Evolutionary conservation across 306 rosid genomes (phyloP).

Genomic region (Ochetophila trinervis): DNA sequence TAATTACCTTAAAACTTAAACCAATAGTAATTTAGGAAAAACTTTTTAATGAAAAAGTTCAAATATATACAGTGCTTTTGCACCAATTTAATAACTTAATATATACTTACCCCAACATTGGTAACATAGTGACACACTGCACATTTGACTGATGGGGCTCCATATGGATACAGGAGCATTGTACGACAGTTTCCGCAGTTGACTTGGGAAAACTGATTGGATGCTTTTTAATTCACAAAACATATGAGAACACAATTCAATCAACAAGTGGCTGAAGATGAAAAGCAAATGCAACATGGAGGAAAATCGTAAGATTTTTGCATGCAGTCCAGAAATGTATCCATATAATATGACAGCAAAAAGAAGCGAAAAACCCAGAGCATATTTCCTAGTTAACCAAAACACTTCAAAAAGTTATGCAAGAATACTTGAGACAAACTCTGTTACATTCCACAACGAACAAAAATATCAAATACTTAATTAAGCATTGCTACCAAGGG

Average conservation of each 20-base stretch:
- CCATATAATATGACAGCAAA: not conserved
- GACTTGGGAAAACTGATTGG: constrained; percentile 76
- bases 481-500: not conserved
- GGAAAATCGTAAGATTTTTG: not conserved
- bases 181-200: constrained; percentile 93
- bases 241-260: constrained; percentile 28
- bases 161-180: constrained; percentile 82
- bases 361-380: constrained; percentile 5
- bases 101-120: constrained; percentile 66
- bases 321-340: not conserved
- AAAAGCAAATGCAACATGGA: not conserved
- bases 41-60: not conserved
- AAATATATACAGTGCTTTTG: constrained; percentile 3
- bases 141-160: constrained; percentile 98
- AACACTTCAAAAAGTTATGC: too few species aligned
- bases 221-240: constrained; percentile 39
- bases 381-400: not conserved
- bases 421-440: too few species aligned
- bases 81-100: constrained; percentile 6
- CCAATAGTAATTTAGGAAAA: too few species aligned
- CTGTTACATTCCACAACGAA: too few species aligned
- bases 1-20: too few species aligned
- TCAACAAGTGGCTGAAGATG: constrained; percentile 2
- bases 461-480: too few species aligned
- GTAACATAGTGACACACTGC: constrained; percentile 91